These are phyloP conservation scores for Phyllosticta citriasiana DNA, from an alignment of 2,329 filamentous ascomycete genomes.

Conservation along the genomic window DNA sequence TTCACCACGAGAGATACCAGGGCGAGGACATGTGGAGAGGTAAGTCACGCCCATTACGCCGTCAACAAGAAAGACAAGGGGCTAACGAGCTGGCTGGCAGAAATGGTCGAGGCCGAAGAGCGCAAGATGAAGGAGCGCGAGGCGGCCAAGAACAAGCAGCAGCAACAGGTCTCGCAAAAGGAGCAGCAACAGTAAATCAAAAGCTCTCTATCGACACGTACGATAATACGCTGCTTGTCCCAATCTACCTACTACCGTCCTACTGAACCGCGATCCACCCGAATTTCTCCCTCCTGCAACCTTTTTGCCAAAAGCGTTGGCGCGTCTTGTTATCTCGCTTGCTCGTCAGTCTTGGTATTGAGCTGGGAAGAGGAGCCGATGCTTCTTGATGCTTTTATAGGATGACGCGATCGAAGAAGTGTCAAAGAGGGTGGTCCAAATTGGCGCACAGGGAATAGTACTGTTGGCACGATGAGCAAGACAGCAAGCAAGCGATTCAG, in stretches of 20 bases:
- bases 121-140: conserved; percentile 44
- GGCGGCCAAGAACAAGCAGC: conserved; percentile 21
- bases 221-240: not conserved
- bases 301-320: not conserved
- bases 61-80: not conserved
- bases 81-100: conserved; percentile 29
- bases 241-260: not conserved
- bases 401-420: not conserved
- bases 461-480: not conserved
- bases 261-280: not conserved
- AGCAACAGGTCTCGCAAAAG: conserved; percentile 17
- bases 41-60: conserved; percentile 32
- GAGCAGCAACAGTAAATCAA: not conserved
- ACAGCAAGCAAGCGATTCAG: not conserved
- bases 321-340: not conserved
- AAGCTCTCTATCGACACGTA: too few species aligned
- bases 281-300: not conserved
- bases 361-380: too few species aligned
- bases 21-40: conserved; percentile 91
- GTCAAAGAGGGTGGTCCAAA: not conserved
- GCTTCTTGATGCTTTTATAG: not conserved
- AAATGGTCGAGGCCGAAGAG: conserved; percentile 79
- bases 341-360: not conserved
- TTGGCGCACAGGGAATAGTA: not conserved
- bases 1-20: conserved; percentile 78